A percentile compares a stretch with the other conserved stretches of the same genome.
These are phyloP conservation scores for Sanghuangporus sanghuang DNA, from an alignment of 1,284 basidiomycete genomes.

Conservation along the genomic window DNA sequence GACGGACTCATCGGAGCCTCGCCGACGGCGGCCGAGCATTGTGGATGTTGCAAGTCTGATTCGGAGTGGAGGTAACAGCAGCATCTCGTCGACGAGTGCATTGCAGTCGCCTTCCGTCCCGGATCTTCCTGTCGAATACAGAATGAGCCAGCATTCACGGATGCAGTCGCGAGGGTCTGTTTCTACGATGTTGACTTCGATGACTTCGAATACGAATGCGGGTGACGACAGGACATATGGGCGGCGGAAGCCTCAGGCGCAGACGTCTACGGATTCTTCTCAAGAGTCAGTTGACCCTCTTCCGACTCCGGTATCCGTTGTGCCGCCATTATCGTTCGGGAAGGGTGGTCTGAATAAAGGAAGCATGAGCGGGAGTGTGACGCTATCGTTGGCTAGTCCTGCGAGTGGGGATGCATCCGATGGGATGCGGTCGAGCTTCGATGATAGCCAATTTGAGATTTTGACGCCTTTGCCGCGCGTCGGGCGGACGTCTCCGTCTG, in stretches of 20 bases:
- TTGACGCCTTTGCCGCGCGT: conserved; percentile 21
- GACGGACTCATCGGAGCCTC: conserved; percentile 26
- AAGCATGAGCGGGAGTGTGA: not conserved
- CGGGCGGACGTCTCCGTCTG: not conserved
- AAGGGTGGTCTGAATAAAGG: not conserved
- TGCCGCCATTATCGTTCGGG: conserved; percentile 5
- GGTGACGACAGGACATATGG: not conserved
- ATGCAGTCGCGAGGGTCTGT: conserved; percentile 10
- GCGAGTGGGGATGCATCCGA: conserved; percentile 20
- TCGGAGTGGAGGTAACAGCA: conserved; percentile 21
- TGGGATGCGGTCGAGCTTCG: conserved; percentile 29
- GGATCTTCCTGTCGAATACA: conserved; percentile 35
- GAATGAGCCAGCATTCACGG: conserved; percentile 20
- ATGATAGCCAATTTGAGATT: conserved; percentile 33
- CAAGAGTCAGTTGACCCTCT: conserved; percentile 9
- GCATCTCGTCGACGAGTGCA: conserved; percentile 22
- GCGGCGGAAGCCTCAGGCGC: conserved; percentile 13
- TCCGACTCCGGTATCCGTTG: conserved; percentile 13
- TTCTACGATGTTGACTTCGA: not conserved
- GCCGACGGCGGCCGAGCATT: conserved; percentile 35
- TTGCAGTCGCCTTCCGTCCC: conserved; percentile 39
- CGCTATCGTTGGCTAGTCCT: conserved; percentile 24
- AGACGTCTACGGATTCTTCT: conserved; percentile 13
- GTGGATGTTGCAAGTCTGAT: conserved; percentile 29
- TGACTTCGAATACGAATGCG: not conserved